These are phyloP conservation scores for Colletotrichum sp. DNA, from an alignment of 2,329 filamentous ascomycete genomes.

Conservation along the genomic window DNA sequence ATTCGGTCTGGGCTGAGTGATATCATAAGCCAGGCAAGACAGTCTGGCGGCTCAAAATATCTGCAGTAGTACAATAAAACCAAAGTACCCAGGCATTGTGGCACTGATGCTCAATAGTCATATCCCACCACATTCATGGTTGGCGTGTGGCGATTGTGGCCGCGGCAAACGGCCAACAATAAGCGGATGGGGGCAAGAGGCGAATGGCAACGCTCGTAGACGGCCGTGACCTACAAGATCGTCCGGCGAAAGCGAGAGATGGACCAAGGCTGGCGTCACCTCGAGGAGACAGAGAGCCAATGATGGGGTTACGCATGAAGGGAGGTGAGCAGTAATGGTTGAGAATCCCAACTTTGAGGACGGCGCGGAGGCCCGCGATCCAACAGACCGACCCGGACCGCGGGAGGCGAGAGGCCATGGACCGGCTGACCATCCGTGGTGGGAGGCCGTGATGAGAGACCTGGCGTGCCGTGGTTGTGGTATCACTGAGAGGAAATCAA, in stretches of 20 bases:
- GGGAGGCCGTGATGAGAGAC: neutral
- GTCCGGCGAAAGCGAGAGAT: neutral
- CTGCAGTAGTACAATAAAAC: neutral
- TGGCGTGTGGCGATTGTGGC: neutral
- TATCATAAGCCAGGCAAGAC: neutral
- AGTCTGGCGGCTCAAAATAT: neutral
- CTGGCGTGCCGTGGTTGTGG: slow-evolving; percentile 12
- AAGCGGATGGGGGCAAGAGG: neutral
- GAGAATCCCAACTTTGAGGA: neutral
- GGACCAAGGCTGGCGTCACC: neutral
- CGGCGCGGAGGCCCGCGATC: slow-evolving; percentile 9
- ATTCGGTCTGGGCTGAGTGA: neutral
- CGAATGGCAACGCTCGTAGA: neutral
- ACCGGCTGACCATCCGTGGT: slow-evolving; percentile 4
- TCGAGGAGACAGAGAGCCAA: neutral
- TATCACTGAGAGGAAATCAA: neutral
- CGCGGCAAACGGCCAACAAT: neutral
- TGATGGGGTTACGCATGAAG: neutral
- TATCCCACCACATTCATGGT: neutral
- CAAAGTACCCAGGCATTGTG: neutral
- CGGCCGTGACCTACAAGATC: neutral
- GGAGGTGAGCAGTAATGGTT: neutral
- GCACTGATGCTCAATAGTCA: neutral
- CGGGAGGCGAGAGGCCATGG: neutral
- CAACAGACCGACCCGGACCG: neutral